phyloP scores from a whole-genome alignment of 306 rosid species.

The Castanea mollissima region DNA sequence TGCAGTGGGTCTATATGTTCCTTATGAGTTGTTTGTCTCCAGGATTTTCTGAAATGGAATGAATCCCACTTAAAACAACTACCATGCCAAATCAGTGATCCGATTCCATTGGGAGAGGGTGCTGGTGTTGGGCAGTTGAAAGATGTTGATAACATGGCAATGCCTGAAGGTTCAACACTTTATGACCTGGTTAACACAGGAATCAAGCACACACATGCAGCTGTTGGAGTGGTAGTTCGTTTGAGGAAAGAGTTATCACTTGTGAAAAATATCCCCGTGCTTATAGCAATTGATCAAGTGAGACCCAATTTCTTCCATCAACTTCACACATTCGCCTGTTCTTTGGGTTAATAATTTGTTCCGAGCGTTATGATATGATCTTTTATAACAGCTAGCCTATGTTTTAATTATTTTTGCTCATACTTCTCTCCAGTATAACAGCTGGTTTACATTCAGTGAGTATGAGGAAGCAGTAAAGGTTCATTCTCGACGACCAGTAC shows the following conservation, averaged over 20 bases:
- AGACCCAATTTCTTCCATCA: conserved; percentile 22
- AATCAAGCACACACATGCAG: conserved; percentile 86
- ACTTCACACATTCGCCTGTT: not conserved
- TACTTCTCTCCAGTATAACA: conserved; percentile 69
- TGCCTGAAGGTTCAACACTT: conserved; percentile 79
- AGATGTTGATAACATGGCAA: conserved; percentile 74
- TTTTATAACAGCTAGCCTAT: not conserved
- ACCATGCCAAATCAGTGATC: conserved; percentile 71
- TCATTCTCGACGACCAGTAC: conserved; percentile 82
- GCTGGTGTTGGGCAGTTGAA: conserved; percentile 93
- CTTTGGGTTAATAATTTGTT: conserved; percentile 3
- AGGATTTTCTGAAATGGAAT: conserved; percentile 90
- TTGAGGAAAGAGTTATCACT: conserved; percentile 89
- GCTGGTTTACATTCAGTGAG: conserved; percentile 96
- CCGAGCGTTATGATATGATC: no score
- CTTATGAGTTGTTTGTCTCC: conserved; percentile 35
- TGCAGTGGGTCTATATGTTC: not conserved
- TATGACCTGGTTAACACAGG: conserved; percentile 81
- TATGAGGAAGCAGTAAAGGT: conserved; percentile 77
- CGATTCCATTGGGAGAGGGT: conserved; percentile 89
- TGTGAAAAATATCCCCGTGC: conserved; percentile 84
- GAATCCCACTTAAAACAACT: conserved; percentile 58
- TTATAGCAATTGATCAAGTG: conserved; percentile 95
- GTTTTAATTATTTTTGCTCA: conserved; percentile 19
- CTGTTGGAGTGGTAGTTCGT: conserved; percentile 88